A percentile compares a stretch with the other conserved stretches of the same genome.
phyloP scores from a whole-genome alignment of 83 land plant genomes.

The Picea mariana region DNA sequence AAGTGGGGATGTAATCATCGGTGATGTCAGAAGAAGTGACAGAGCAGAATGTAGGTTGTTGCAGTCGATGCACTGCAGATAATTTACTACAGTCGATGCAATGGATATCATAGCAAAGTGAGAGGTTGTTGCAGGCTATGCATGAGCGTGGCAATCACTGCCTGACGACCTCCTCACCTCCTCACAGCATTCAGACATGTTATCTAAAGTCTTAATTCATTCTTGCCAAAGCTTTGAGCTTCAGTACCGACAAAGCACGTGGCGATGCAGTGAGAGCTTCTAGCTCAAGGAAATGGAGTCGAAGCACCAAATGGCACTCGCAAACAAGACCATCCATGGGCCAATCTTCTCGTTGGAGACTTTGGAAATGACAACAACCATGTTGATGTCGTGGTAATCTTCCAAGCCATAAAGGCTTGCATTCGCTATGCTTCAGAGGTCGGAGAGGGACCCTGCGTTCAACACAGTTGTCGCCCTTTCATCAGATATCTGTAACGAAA shows the following conservation, averaged over 20 bases:
- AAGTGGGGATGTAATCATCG: no score
- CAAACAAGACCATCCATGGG: constrained; percentile 81
- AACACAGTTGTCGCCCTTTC: constrained; percentile 62
- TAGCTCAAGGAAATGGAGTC: constrained; percentile 86
- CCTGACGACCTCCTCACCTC: no score
- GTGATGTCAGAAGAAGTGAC: no score
- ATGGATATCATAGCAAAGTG: no score
- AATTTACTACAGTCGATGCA: no score
- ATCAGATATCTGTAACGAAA: constrained; percentile 50
- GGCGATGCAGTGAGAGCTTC: constrained; percentile 81
- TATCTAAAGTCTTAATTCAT: no score
- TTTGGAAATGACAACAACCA: constrained; percentile 71
- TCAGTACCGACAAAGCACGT: constrained; percentile 47
- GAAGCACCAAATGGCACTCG: constrained; percentile 74
- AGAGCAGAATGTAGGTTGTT: no score
- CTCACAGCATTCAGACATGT: no score
- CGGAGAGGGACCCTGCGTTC: constrained; percentile 56
- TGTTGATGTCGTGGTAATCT: constrained; percentile 84
- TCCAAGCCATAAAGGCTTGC: constrained; percentile 76
- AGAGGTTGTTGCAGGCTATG: no score
- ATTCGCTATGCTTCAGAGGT: constrained; percentile 50
- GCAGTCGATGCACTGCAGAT: no score
- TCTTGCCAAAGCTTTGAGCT: no score
- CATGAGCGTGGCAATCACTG: no score
- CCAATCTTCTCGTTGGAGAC: constrained; percentile 72